phyloP scores from a whole-genome alignment of 2,329 filamentous ascomycete species.

The Fusarium sp. region DNA sequence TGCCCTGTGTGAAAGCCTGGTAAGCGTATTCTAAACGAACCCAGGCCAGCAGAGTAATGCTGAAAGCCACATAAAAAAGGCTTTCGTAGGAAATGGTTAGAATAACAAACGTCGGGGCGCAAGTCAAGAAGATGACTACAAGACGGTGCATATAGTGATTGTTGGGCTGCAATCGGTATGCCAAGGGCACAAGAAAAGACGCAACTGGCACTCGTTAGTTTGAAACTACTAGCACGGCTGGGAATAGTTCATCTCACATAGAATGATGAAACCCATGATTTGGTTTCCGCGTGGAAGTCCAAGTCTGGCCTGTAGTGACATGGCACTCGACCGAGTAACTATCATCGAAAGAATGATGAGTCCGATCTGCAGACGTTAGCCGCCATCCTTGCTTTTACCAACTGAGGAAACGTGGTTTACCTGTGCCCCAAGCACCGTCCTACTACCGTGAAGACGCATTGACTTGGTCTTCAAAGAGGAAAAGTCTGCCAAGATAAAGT shows the following conservation, averaged over 20 bases:
- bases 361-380: slow-evolving; percentile 66
- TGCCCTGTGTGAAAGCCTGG: slow-evolving; percentile 43
- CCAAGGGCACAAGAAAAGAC: slow-evolving; percentile 82
- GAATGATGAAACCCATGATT: slow-evolving; percentile 83
- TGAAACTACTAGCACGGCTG: neutral
- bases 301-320: slow-evolving; percentile 84
- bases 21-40: slow-evolving; percentile 89
- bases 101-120: slow-evolving; percentile 93
- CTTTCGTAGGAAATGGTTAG: slow-evolving; percentile 98
- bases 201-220: slow-evolving; percentile 61
- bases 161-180: slow-evolving; percentile 84
- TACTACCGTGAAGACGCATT: slow-evolving; percentile 60
- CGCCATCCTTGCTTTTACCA: slow-evolving; percentile 17
- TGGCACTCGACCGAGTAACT: slow-evolving; percentile 87
- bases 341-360: slow-evolving; percentile 84
- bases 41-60: slow-evolving; percentile 85
- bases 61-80: slow-evolving; percentile 94
- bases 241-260: slow-evolving; percentile 65
- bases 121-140: slow-evolving; percentile 89
- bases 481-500: slow-evolving; percentile 64
- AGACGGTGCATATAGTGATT: slow-evolving; percentile 91
- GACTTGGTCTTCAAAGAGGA: slow-evolving; percentile 41
- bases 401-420: slow-evolving; percentile 50
- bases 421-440: slow-evolving; percentile 75
- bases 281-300: slow-evolving; percentile 91